Conservation (phyloP, 441 rosid species). For the Jatropha multifida region DNA sequence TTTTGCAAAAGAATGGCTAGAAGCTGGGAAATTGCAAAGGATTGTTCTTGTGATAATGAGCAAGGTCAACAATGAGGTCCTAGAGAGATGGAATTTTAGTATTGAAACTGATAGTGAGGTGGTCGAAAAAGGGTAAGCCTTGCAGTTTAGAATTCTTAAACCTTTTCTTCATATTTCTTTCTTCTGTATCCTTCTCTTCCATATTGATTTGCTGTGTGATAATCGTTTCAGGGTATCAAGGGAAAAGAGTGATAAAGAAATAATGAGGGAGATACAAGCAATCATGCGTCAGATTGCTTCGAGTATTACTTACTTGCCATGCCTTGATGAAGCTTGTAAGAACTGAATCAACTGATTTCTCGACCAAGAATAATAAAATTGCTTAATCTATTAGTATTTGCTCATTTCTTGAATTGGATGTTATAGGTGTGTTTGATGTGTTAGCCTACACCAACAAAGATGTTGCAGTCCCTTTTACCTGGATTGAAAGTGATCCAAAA, state of each 20-base stretch:
- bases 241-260: conserved; percentile 93
- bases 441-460: conserved; percentile 85
- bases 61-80: conserved; percentile 71
- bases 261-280: conserved; percentile 94
- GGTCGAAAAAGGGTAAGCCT: conserved; percentile 67
- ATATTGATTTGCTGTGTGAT: background rate
- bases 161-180: background rate
- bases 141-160: background rate
- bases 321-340: conserved; percentile 85
- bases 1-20: conserved; percentile 69
- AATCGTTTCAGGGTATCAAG: conserved; percentile 56
- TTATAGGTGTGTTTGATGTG: conserved; percentile 86
- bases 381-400: background rate
- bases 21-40: conserved; percentile 85
- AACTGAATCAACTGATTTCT: background rate
- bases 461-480: conserved; percentile 87
- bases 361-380: background rate
- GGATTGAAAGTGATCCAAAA: conserved; percentile 93
- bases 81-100: conserved; percentile 94
- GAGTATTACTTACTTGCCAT: conserved; percentile 86
- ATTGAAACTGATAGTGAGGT: conserved; percentile 79
- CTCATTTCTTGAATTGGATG: background rate
- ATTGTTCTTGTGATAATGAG: conserved; percentile 86
- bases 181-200: background rate
- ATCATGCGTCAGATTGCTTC: conserved; percentile 93